Conservation (phyloP, 495 filamentous ascomycete species). For the Hypomontagnella monticulosa region DNA sequence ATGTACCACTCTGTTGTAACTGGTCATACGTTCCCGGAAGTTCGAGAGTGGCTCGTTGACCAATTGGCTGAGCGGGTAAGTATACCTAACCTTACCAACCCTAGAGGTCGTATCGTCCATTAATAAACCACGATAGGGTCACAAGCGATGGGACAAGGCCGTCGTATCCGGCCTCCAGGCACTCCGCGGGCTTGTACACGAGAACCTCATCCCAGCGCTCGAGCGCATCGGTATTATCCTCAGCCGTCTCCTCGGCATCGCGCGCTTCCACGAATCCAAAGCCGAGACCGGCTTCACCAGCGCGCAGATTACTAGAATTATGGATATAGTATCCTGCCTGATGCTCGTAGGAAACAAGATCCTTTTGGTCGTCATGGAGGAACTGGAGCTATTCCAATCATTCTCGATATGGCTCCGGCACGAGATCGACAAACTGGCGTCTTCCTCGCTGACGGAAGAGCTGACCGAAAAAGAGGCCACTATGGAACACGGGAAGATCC, state of each 20-base stretch:
- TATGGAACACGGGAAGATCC: constrained; percentile 63
- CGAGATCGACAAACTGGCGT: constrained; percentile 75
- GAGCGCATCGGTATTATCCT: constrained; percentile 85
- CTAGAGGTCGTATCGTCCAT: not conserved
- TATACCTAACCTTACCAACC: constrained; percentile 1
- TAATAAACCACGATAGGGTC: constrained; percentile 65
- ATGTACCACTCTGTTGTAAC: constrained; percentile 88
- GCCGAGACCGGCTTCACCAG: constrained; percentile 70
- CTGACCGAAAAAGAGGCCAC: constrained; percentile 62
- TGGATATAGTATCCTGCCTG: constrained; percentile 79
- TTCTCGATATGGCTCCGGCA: constrained; percentile 89
- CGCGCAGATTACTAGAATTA: constrained; percentile 59
- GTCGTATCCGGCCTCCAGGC: constrained; percentile 78
- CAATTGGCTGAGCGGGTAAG: constrained; percentile 83
- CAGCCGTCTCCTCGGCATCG: constrained; percentile 84
- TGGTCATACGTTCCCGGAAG: constrained; percentile 76
- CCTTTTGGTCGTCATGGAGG: constrained; percentile 74
- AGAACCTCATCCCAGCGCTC: constrained; percentile 86
- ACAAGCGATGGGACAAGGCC: constrained; percentile 95
- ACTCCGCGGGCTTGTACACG: constrained; percentile 79
- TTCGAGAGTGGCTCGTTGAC: constrained; percentile 91
- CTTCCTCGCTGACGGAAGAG: constrained; percentile 60
- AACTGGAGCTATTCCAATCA: constrained; percentile 77
- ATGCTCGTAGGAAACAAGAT: constrained; percentile 79
- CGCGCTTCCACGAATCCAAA: constrained; percentile 77